phyloP scores from a whole-genome alignment of 805 yeast genomes.

The Wickerhamomyces rabaulensis region DNA sequence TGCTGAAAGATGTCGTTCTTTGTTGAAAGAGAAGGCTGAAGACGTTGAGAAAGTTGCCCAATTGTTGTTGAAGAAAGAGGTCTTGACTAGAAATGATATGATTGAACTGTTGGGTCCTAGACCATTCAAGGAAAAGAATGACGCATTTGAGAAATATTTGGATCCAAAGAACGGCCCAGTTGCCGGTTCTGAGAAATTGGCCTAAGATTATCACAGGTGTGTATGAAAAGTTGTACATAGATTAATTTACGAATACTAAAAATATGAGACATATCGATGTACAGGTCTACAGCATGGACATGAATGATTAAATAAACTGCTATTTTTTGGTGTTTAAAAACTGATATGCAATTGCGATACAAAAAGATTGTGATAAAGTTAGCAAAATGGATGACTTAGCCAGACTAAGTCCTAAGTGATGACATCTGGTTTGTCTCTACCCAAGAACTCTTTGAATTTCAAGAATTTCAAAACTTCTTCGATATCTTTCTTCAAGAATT shows the following conservation, averaged over 20 bases:
- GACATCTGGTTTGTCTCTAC: slow-evolving; percentile 85
- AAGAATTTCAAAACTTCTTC: slow-evolving; percentile 59
- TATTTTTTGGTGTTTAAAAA: no score
- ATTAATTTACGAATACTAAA: background rate
- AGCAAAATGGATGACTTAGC: background rate
- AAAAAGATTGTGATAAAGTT: background rate
- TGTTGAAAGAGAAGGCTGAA: slow-evolving; percentile 53
- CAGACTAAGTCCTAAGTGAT: slow-evolving; percentile 48
- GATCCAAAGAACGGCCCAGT: background rate
- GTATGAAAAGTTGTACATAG: background rate
- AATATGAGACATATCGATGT: background rate
- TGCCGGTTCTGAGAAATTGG: background rate
- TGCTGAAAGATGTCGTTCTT: slow-evolving; percentile 50
- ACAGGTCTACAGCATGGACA: no score
- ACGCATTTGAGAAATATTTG: slow-evolving; percentile 85
- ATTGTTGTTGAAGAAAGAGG: slow-evolving; percentile 65
- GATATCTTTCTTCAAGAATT: slow-evolving; percentile 61
- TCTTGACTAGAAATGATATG: slow-evolving; percentile 79
- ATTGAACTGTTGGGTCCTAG: slow-evolving; percentile 69
- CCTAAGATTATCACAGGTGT: background rate
- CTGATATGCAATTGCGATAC: background rate
- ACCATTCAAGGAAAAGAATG: slow-evolving; percentile 69
- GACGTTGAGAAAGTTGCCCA: slow-evolving; percentile 71
- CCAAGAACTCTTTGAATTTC: slow-evolving; percentile 66
- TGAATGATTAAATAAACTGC: background rate